Conservation (phyloP, 805 yeast genomes). For the Candida parachauliodes region DNA sequence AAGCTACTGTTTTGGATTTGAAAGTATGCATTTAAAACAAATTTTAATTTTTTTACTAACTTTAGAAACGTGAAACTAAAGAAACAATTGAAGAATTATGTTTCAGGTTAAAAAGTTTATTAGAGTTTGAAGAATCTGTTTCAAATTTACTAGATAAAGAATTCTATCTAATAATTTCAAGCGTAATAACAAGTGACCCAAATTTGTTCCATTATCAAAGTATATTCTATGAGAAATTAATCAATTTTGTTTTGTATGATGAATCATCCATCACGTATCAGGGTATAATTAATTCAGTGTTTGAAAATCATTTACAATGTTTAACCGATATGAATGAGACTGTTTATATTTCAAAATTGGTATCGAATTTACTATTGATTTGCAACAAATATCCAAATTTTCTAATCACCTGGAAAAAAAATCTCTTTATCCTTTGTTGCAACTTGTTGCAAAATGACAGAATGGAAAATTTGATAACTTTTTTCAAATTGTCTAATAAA, state of each 20-base stretch:
- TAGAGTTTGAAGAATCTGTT: not conserved
- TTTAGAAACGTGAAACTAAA: slow-evolving; percentile 2
- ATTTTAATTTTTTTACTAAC: not conserved
- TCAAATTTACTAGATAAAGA: slow-evolving; percentile 7
- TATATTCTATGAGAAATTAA: slow-evolving; percentile 11
- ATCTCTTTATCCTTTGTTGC: not conserved
- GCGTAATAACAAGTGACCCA: slow-evolving; percentile 3
- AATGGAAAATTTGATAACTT: not conserved
- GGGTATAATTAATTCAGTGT: not conserved
- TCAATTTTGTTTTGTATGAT: slow-evolving; percentile 7
- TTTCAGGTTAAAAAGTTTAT: slow-evolving; percentile 1
- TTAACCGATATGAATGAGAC: not conserved
- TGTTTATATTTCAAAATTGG: slow-evolving; percentile 3
- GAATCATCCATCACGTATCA: slow-evolving; percentile 5
- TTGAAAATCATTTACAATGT: not conserved
- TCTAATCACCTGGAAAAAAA: slow-evolving; percentile 10
- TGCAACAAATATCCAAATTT: slow-evolving; percentile 14
- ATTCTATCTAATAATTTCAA: slow-evolving; percentile 9
- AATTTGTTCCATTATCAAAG: slow-evolving; percentile 13
- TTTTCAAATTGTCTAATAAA: slow-evolving; percentile 8
- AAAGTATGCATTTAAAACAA: slow-evolving; percentile 1
- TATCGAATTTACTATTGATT: slow-evolving; percentile 9
- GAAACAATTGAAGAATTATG: slow-evolving; percentile 1
- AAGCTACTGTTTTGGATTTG: slow-evolving; percentile 1
- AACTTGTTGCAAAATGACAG: slow-evolving; percentile 1